These are phyloP conservation scores for Phialophora verrucosa DNA, from an alignment of 2,329 filamentous ascomycete genomes.

Conservation along the genomic window DNA sequence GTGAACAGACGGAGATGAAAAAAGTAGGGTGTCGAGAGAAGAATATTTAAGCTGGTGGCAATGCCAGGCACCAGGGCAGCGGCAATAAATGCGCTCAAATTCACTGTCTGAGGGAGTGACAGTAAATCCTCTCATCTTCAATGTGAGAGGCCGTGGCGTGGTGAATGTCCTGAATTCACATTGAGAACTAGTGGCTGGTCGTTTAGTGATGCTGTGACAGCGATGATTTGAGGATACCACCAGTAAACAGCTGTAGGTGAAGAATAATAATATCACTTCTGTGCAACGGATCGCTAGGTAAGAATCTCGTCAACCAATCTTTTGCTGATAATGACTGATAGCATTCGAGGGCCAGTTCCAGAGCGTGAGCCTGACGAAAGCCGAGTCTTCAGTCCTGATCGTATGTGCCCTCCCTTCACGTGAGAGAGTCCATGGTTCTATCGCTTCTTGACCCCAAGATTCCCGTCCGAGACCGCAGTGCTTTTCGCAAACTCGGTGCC, in stretches of 20 bases:
- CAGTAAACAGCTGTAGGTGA: not conserved
- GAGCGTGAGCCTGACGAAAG: not conserved
- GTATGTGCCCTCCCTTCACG: not conserved
- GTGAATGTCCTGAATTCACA: not conserved
- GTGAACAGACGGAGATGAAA: not conserved
- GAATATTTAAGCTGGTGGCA: not conserved
- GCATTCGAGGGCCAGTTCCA: not conserved
- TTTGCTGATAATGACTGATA: not conserved
- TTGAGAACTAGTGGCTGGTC: not conserved
- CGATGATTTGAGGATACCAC: not conserved
- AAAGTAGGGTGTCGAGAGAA: not conserved
- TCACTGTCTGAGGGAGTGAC: constrained; percentile 7
- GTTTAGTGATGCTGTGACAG: not conserved
- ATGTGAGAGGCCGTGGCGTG: not conserved
- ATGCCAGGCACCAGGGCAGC: not conserved
- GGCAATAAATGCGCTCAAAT: not conserved
- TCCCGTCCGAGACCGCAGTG: constrained; percentile 25
- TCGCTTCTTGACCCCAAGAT: constrained; percentile 22
- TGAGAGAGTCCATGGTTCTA: constrained; percentile 1
- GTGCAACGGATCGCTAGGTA: not conserved
- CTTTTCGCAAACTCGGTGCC: constrained; percentile 15
- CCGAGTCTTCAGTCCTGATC: not conserved
- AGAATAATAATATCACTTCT: not conserved
- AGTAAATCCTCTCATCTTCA: not conserved
- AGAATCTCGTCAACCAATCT: not conserved